phyloP scores from a whole-genome alignment of 176 grass and related monocot genomes.

The Raddia distichophylla region DNA sequence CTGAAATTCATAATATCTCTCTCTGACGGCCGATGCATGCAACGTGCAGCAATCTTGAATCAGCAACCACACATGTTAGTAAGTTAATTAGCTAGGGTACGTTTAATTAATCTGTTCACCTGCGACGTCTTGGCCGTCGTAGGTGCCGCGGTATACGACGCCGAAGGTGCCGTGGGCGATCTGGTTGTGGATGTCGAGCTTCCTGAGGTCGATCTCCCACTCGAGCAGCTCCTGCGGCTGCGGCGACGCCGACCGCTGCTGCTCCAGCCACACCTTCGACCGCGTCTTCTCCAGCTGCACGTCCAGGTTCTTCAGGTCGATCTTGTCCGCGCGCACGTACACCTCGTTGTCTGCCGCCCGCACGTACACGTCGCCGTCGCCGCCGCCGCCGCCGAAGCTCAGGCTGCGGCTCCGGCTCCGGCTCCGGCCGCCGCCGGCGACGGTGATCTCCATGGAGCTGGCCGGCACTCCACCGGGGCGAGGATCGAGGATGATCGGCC shows the following conservation, averaged over 20 bases:
- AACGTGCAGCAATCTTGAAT: too few species aligned
- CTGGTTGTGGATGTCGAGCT: conserved; percentile 72
- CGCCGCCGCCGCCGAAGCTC: neutral
- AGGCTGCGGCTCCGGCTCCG: neutral
- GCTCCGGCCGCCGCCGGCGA: neutral
- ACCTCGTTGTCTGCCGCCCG: conserved; percentile 52
- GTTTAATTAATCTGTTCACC: conserved; percentile 36
- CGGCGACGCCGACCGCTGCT: conserved; percentile 43
- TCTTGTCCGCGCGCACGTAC: conserved; percentile 68
- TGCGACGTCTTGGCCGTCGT: conserved; percentile 76
- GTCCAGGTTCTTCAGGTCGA: conserved; percentile 77
- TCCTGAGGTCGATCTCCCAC: conserved; percentile 84
- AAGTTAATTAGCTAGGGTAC: too few species aligned
- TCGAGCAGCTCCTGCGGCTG: conserved; percentile 44
- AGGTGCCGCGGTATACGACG: conserved; percentile 81
- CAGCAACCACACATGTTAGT: neutral
- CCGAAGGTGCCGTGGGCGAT: conserved; percentile 86
- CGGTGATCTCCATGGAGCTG: neutral
- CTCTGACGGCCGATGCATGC: too few species aligned
- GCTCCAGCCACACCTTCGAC: conserved; percentile 73
- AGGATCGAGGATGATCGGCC: too few species aligned
- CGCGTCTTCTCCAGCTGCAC: conserved; percentile 78
- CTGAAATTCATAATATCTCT: neutral
- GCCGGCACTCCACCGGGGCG: too few species aligned
- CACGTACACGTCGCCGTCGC: conserved; percentile 32